Base-by-base conservation (phyloP, 1,284 basidiomycete genomes). In the Naganishia liquefaciens region DNA sequence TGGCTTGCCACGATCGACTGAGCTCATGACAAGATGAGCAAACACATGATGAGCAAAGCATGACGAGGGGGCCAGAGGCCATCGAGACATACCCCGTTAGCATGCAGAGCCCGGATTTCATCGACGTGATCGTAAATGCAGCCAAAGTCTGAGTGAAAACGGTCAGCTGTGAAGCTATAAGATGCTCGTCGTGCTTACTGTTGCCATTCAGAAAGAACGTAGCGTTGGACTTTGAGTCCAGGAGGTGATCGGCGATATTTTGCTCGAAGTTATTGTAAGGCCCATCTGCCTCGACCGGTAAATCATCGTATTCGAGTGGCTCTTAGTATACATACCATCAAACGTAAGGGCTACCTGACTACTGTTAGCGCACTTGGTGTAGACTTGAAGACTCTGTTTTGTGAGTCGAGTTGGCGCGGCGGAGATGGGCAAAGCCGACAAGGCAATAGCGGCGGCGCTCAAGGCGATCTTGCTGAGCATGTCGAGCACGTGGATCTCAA, bases 201-300 rank as follows among this genome's bases (percentile, higher is more conserved):
- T 72, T 67, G 13, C 80, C 81, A 70, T 74, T 84, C 76, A 85
- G 71, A 82, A 85, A 86, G 75, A 85, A 86, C 1, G 84, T 85
- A 4, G 80, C 84, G 52, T 80, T 81, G 17, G 76, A 80, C n/a
- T 33, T 33, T 33, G 25, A n/a, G 15, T 50, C 25, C 21, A 74
- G 71, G 40, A 85, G 72, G 9, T 74, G 69, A 23, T 80, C 76
- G 61, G 76, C 78, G 54, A 84, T 76, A 61, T 83, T 77, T 13
- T 73, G 9, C 54, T 81, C 82, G 54, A 71, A 83, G 72, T 75
- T 33, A 11, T 33, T 64, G 70, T 77, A 82, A 5, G 82, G 82
- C 17, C 84, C 83, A 71, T 85, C 84, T 33, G 33, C 33, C 6
- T 11, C 33, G 11, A 33, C n/a, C n/a, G n/a, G 33, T 33, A 6